Evolutionary conservation across 768 basidiomycete genomes (phyloP).

Genomic region (Tricholoma bakamatsutake): DNA sequence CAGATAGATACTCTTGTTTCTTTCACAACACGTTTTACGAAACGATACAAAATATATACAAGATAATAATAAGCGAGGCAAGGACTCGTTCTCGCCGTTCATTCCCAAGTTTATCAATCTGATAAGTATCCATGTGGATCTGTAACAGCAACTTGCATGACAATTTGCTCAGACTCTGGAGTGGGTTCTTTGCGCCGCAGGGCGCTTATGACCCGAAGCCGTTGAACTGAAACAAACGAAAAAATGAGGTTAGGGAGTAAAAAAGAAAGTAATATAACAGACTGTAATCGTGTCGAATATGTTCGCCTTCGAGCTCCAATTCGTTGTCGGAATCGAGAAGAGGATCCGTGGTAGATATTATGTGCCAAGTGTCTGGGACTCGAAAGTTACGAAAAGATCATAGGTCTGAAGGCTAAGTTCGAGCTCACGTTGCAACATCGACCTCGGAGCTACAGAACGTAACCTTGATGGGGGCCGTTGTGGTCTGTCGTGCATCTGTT

Average conservation of each 20-base stretch:
- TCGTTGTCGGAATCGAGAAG: slow-evolving; percentile 74
- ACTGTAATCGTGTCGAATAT: slow-evolving; percentile 65
- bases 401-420: not conserved
- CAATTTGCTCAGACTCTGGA: slow-evolving; percentile 35
- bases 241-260: slow-evolving; percentile 5
- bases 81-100: not conserved
- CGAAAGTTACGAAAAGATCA: slow-evolving; percentile 5
- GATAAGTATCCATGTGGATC: not conserved
- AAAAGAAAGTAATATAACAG: slow-evolving; percentile 14
- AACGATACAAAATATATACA: slow-evolving; percentile 16
- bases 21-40: not conserved
- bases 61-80: not conserved
- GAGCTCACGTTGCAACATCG: slow-evolving; percentile 63
- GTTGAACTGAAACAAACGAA: slow-evolving; percentile 37
- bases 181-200: slow-evolving; percentile 53
- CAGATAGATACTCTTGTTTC: not conserved
- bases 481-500: slow-evolving; percentile 2
- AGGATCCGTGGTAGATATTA: slow-evolving; percentile 62
- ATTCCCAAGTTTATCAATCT: not conserved
- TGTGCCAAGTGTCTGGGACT: slow-evolving; percentile 67
- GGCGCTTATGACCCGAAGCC: slow-evolving; percentile 54
- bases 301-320: slow-evolving; percentile 43
- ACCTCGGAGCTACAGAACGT: slow-evolving; percentile 30
- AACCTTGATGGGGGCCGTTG: slow-evolving; percentile 15
- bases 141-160: slow-evolving; percentile 3